These are phyloP conservation scores for Sugiyamaella chiloensis DNA, from an alignment of 805 yeast species.

Conservation along the genomic window DNA sequence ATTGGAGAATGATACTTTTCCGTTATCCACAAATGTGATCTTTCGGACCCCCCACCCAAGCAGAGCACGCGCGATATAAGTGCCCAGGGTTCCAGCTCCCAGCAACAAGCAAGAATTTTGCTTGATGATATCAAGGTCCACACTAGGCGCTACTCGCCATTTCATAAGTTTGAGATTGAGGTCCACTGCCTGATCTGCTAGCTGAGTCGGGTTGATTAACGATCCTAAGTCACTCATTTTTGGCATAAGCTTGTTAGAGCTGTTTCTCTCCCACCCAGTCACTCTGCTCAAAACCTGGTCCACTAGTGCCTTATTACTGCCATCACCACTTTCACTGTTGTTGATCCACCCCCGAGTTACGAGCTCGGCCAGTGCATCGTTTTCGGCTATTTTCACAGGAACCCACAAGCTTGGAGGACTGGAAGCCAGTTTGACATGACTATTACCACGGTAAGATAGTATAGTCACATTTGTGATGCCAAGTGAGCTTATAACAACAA, in stretches of 20 bases:
- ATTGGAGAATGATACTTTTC: conserved; percentile 83
- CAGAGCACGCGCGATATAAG: conserved; percentile 80
- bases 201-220: conserved; percentile 71
- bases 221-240: conserved; percentile 79
- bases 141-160: conserved; percentile 88
- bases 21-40: conserved; percentile 87
- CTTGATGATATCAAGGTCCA: conserved; percentile 65
- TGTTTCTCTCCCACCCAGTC: conserved; percentile 90
- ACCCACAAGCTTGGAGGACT: conserved; percentile 30
- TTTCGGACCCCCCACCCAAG: conserved; percentile 93
- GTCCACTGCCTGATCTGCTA: conserved; percentile 91
- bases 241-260: conserved; percentile 68
- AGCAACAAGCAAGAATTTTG: conserved; percentile 64
- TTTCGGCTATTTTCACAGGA: conserved; percentile 18
- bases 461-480: conserved; percentile 38
- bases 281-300: conserved; percentile 57
- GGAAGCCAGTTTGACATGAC: conserved; percentile 6
- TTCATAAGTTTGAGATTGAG: conserved; percentile 89
- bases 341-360: conserved; percentile 66
- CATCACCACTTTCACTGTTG: conserved; percentile 74
- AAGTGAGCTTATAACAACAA: conserved; percentile 44
- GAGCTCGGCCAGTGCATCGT: not conserved
- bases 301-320: conserved; percentile 60
- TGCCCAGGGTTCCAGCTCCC: conserved; percentile 97
- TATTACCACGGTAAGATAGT: conserved; percentile 38